A percentile compares a stretch with the other conserved stretches of the same genome.
These are phyloP conservation scores for Panaeolus cyanescens DNA, from an alignment of 768 basidiomycete genomes.

Conservation along the genomic window DNA sequence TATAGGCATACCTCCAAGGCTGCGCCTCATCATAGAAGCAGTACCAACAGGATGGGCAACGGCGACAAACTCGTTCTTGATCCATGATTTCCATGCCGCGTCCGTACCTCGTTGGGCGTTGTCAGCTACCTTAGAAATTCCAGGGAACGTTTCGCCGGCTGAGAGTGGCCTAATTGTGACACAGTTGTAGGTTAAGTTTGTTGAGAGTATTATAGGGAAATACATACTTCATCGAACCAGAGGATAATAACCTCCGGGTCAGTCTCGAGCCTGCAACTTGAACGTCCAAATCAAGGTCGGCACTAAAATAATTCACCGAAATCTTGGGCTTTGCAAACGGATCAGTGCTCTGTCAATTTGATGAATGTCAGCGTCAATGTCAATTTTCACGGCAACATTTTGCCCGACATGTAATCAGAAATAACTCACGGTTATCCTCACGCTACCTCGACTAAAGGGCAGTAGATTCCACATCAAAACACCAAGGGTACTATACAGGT, in stretches of 20 bases:
- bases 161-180: conserved; percentile 29
- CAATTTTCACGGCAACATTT: no score
- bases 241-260: conserved; percentile 41
- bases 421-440: conserved; percentile 41
- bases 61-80: conserved; percentile 39
- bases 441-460: conserved; percentile 55
- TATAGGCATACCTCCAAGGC: conserved; percentile 33
- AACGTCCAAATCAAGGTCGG: conserved; percentile 49
- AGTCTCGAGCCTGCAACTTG: conserved; percentile 51
- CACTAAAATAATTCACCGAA: conserved; percentile 52
- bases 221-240: conserved; percentile 42
- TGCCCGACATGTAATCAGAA: neutral
- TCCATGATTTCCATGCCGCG: conserved; percentile 49
- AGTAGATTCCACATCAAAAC: conserved; percentile 56
- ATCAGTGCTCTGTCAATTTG: conserved; percentile 38
- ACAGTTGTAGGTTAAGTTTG: neutral
- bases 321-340: conserved; percentile 50
- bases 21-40: conserved; percentile 41
- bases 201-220: neutral
- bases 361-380: neutral
- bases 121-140: conserved; percentile 25
- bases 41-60: conserved; percentile 54
- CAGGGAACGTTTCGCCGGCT: conserved; percentile 4
- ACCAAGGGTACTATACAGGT: conserved; percentile 37
- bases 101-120: conserved; percentile 44